Evolutionary conservation across 352 stramenopile species (phyloP).

Genomic region (Phytophthora kernoviae): DNA sequence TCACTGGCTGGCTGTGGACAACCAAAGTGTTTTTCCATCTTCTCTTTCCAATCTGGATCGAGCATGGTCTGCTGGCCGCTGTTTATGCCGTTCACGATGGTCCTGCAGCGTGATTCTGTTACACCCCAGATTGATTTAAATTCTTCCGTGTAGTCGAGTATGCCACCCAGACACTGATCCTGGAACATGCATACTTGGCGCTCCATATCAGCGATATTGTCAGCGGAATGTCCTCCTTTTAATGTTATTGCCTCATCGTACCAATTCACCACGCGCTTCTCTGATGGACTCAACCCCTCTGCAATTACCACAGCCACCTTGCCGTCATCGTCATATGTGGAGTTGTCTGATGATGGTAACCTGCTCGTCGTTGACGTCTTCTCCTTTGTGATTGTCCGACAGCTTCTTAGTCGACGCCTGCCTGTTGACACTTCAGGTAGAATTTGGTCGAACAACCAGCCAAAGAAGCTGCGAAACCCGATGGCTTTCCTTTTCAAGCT

Average conservation of each 20-base stretch:
- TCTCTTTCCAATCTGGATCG: conserved; percentile 30
- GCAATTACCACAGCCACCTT: conserved; percentile 33
- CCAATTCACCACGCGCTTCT: conserved; percentile 36
- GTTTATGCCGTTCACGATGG: conserved; percentile 42
- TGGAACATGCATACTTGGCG: conserved; percentile 56
- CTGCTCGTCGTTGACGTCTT: background rate
- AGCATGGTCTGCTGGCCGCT: conserved; percentile 31
- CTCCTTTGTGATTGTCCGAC: conserved; percentile 9
- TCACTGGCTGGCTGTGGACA: conserved; percentile 30
- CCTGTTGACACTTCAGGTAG: background rate
- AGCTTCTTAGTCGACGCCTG: conserved; percentile 19
- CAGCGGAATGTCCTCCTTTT: conserved; percentile 22
- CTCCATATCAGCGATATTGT: conserved; percentile 47
- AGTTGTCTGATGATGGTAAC: background rate
- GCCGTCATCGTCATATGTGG: conserved; percentile 1
- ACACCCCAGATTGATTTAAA: conserved; percentile 53
- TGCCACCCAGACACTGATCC: conserved; percentile 50
- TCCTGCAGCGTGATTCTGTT: conserved; percentile 34
- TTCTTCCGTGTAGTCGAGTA: conserved; percentile 37
- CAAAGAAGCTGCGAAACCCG: conserved; percentile 13
- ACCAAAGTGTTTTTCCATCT: conserved; percentile 44
- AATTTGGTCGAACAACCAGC: conserved; percentile 15
- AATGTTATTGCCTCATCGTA: conserved; percentile 33
- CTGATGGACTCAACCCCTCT: conserved; percentile 31
- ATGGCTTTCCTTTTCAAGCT: conserved; percentile 1